A percentile compares a stretch with the other conserved stretches of the same genome.
Evolutionary conservation across 208 protist species (phyloP).

Genomic region (Trypanosoma conorhini): DNA sequence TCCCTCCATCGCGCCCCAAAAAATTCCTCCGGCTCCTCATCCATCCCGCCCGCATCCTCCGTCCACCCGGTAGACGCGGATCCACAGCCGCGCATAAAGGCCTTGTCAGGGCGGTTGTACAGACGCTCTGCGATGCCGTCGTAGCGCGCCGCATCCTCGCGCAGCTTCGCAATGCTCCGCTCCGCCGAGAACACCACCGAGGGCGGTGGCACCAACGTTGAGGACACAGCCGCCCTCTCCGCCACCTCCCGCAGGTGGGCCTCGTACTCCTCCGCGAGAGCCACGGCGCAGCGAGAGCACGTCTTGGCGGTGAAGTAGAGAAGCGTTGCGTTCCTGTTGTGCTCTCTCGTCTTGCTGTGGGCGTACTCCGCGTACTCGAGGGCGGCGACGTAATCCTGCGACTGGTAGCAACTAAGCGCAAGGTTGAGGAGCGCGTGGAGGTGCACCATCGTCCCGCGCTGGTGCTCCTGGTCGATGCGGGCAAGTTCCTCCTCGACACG

Average conservation of each 20-base stretch:
- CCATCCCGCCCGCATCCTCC: constrained; percentile 44
- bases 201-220: constrained; percentile 42
- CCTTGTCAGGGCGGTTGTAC: constrained; percentile 66
- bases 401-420: constrained; percentile 64
- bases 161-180: constrained; percentile 68
- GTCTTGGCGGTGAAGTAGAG: constrained; percentile 78
- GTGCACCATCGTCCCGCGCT: constrained; percentile 49
- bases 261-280: constrained; percentile 66
- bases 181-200: constrained; percentile 61
- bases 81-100: constrained; percentile 51
- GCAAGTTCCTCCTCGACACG: constrained; percentile 60
- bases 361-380: constrained; percentile 51
- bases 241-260: constrained; percentile 41
- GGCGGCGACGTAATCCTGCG: constrained; percentile 60
- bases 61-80: constrained; percentile 34
- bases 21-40: constrained; percentile 50
- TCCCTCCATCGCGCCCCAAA: constrained; percentile 55
- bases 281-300: constrained; percentile 38
- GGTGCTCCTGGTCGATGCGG: constrained; percentile 48
- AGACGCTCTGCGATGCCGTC: constrained; percentile 67
- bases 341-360: constrained; percentile 47
- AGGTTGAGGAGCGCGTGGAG: constrained; percentile 78
- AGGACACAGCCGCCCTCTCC: constrained; percentile 28
- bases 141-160: constrained; percentile 61
- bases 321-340: constrained; percentile 53